A percentile compares a stretch with the other conserved stretches of the same genome.
These are phyloP conservation scores for Kodamaea sagamina DNA, from an alignment of 805 yeast genomes.

Conservation along the genomic window DNA sequence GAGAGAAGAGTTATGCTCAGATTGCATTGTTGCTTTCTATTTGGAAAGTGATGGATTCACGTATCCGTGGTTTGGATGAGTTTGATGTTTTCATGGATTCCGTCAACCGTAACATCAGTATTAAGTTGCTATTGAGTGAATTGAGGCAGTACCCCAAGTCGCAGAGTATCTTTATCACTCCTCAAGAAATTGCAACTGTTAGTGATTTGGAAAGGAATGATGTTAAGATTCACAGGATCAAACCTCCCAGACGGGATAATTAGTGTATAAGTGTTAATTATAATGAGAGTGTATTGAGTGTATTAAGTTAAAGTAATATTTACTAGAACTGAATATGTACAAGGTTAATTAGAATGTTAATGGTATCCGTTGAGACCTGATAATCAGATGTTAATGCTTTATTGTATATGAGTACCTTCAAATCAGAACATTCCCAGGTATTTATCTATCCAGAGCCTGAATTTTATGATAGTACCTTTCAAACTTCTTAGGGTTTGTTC, in stretches of 20 bases:
- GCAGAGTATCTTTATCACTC: slow-evolving; percentile 91
- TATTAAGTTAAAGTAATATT: no score
- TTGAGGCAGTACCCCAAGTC: slow-evolving; percentile 63
- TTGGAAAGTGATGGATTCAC: slow-evolving; percentile 90
- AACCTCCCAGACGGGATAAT: slow-evolving; percentile 32
- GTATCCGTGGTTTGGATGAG: slow-evolving; percentile 89
- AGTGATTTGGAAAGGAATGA: slow-evolving; percentile 55
- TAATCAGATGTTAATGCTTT: no score
- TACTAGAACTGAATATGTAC: no score
- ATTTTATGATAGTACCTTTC: not conserved
- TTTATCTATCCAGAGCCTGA: not conserved
- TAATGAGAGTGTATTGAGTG: no score
- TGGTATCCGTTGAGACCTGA: no score
- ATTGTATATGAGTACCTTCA: no score
- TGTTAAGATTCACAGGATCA: slow-evolving; percentile 66
- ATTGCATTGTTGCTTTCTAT: slow-evolving; percentile 83
- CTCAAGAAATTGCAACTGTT: slow-evolving; percentile 80
- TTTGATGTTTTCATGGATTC: slow-evolving; percentile 98
- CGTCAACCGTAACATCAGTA: slow-evolving; percentile 78
- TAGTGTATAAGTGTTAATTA: no score
- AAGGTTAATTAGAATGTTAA: no score
- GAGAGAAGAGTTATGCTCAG: slow-evolving; percentile 94
- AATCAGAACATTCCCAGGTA: not conserved
- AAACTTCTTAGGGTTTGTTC: not conserved
- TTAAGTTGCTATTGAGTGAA: slow-evolving; percentile 69